Evolutionary conservation across 192 early-diverging fungal genomes (phyloP), one percentile per base, ranked within the genome.

Genomic region (Phlyctochytrium arcticum): DNA sequence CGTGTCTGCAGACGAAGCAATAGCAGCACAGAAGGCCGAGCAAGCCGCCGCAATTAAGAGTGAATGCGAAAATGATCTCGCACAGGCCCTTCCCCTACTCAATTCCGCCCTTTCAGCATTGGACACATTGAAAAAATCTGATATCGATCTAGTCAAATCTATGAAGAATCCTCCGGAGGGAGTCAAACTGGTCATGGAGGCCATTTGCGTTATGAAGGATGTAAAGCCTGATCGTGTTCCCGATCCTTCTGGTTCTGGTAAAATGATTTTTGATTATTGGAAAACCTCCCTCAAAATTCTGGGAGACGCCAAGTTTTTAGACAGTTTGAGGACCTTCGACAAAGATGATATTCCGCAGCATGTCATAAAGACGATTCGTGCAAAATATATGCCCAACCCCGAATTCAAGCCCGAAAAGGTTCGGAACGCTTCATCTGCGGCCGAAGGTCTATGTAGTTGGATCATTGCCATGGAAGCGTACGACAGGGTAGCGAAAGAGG

Each of bases 121-220:
- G 48, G 83, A 85, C 54, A 85, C 83, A 6, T 54, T 85, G 30
- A 85, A 85, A 49, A 85, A 85, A 63, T 69, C 61, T 21, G 83
- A 85, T 58, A 85, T 85, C 56, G 83, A 85, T 69, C 60, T 83
- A 21, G 83, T 85, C 6, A 85, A 85, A 58, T 73, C 76, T 7
- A 85, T 85, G 83, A 85, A 85, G 64, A 85, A 85, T 71, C 83
- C 83, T 15, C 83, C 83, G 8, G 81, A 76, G 35, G 83, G 83
- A 19, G 83, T 85, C 0, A 85, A 85, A 48, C 66, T 85, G 32
- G 83, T 85, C 29, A 84, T 85, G 81, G 83, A 85, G 60, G 79
- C 83, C 17, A 73, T 85, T 33, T 85, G 83, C 48, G 83, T 85
- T 4, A 85, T 85, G 83, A 85, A 83, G 61, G 83, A 85, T 47